A percentile compares a stretch with the other conserved stretches of the same genome.
Conservation (phyloP, 2,329 filamentous ascomycete species). For the Volutella citrinella region DNA sequence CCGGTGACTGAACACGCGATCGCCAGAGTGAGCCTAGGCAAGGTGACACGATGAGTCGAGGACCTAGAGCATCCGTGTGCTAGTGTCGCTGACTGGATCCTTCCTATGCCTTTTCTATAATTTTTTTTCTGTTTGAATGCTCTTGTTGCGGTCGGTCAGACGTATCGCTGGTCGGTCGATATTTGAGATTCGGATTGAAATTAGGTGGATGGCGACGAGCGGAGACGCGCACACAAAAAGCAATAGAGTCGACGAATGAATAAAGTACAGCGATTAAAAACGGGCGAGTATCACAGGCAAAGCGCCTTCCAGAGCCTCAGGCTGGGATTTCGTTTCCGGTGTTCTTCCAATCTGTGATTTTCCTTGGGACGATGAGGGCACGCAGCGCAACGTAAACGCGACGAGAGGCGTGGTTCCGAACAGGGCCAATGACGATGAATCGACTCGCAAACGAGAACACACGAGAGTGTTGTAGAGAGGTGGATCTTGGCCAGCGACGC, state of each 20-base stretch:
- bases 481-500: conserved; percentile 23
- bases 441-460: conserved; percentile 21
- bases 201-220: conserved; percentile 21
- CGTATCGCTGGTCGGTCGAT: no score
- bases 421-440: conserved; percentile 15
- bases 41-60: conserved; percentile 17
- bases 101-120: conserved; percentile 19
- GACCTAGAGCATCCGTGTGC: no score
- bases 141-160: conserved; percentile 24
- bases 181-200: conserved; percentile 18
- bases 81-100: no score
- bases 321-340: conserved; percentile 17
- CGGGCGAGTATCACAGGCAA: conserved; percentile 26
- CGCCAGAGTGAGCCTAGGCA: conserved; percentile 21
- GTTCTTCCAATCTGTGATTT: conserved; percentile 9
- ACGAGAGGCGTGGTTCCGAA: conserved; percentile 7
- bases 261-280: conserved; percentile 25
- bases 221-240: conserved; percentile 17
- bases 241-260: conserved; percentile 25
- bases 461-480: conserved; percentile 11
- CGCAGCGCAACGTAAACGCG: conserved; percentile 13
- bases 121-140: conserved; percentile 27
- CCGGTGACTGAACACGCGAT: conserved; percentile 21
- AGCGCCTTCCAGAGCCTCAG: conserved; percentile 27
- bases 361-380: conserved; percentile 10